Conservation (phyloP, 768 basidiomycete genomes). For the Pluteus cervinus region DNA sequence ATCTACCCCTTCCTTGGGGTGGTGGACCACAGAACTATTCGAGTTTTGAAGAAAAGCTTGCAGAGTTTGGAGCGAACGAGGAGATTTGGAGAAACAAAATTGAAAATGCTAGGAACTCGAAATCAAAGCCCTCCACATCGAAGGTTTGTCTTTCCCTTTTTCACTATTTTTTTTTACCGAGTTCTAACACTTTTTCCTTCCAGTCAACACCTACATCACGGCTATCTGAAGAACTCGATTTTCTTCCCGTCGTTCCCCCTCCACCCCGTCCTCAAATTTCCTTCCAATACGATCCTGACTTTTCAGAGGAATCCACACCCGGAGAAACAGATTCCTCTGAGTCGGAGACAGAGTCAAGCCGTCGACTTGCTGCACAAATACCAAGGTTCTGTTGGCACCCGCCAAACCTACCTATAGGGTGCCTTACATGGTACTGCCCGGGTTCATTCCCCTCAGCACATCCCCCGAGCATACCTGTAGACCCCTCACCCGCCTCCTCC, state of each 20-base stretch:
- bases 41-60: constrained; percentile 6
- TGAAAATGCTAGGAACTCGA: constrained; percentile 1
- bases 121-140: constrained; percentile 3
- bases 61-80: not conserved
- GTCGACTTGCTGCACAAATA: constrained; percentile 19
- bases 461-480: too few species aligned
- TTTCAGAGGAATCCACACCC: constrained; percentile 44
- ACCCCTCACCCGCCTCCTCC: too few species aligned
- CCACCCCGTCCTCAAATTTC: constrained; percentile 1
- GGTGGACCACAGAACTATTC: constrained; percentile 3
- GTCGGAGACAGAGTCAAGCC: constrained; percentile 14
- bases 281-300: constrained; percentile 49
- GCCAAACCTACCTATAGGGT: constrained; percentile 34
- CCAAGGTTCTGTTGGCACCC: constrained; percentile 28
- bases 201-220: not conserved
- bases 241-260: constrained; percentile 1
- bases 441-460: too few species aligned
- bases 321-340: constrained; percentile 33
- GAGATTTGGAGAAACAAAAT: constrained; percentile 3
- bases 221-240: not conserved
- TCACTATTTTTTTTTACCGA: too few species aligned
- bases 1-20: constrained; percentile 24
- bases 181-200: not conserved
- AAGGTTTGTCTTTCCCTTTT: not conserved
- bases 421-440: constrained; percentile 51